phyloP scores from a whole-genome alignment of 805 yeast genomes.

The Kuraishia hungarica region DNA sequence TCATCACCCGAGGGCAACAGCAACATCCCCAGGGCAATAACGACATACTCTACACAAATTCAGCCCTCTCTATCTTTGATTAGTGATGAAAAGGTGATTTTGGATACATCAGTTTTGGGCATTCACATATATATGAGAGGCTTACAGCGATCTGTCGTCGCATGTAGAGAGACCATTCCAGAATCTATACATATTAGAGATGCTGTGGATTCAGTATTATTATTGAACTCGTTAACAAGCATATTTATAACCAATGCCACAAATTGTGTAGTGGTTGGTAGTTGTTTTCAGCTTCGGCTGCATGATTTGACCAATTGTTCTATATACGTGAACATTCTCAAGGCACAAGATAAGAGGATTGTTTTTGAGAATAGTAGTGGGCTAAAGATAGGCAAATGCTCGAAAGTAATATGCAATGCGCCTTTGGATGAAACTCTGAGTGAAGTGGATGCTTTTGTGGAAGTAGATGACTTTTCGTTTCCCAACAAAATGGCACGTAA shows the following conservation, averaged over 20 bases:
- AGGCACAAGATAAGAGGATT: neutral
- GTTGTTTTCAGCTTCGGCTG: slow-evolving; percentile 1
- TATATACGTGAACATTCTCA: neutral
- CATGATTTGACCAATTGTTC: neutral
- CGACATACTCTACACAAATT: slow-evolving; percentile 1
- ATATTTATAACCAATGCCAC: slow-evolving; percentile 1
- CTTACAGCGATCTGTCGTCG: neutral
- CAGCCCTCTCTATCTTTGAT: slow-evolving; percentile 6
- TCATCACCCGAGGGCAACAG: slow-evolving; percentile 6
- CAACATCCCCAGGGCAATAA: neutral
- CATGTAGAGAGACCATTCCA: neutral
- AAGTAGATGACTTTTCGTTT: slow-evolving; percentile 20
- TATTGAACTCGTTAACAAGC: neutral
- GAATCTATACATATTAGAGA: neutral
- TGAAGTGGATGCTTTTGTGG: slow-evolving; percentile 1
- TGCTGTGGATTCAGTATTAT: neutral
- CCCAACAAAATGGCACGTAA: slow-evolving; percentile 11
- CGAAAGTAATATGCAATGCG: neutral
- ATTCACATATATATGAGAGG: neutral
- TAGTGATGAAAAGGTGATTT: slow-evolving; percentile 6
- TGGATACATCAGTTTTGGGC: slow-evolving; percentile 6
- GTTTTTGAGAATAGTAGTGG: slow-evolving; percentile 1
- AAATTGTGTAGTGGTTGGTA: neutral
- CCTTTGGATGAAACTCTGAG: neutral
- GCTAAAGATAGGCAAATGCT: neutral